Percentiles rank a stretch among this genome's conserved stretches.
phyloP scores from a whole-genome alignment of 441 rosid species.

The Populus hybrid region DNA sequence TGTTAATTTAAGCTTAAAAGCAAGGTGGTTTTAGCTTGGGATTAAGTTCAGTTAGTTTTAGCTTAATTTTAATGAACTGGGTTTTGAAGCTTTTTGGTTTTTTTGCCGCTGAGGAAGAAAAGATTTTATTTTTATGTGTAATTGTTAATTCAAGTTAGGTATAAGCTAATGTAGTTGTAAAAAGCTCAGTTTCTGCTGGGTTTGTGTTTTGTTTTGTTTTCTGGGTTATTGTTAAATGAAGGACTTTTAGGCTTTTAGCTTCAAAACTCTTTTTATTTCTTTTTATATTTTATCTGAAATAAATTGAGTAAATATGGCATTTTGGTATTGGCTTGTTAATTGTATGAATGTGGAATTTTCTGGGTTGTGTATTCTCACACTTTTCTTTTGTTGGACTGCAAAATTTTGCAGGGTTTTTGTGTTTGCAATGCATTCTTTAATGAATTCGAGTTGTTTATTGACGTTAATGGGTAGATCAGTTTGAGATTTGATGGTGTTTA shows the following conservation, averaged over 20 bases:
- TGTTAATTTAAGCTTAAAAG: not conserved
- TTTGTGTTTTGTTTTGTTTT: not conserved
- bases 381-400: not conserved
- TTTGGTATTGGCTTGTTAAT: not conserved
- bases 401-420: slow-evolving; percentile 1
- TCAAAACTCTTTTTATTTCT: not conserved
- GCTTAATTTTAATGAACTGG: not conserved
- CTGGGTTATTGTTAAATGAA: not conserved
- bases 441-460: slow-evolving; percentile 1
- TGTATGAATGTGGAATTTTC: not conserved
- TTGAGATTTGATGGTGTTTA: slow-evolving; percentile 14
- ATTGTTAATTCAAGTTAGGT: not conserved
- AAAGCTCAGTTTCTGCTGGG: not conserved
- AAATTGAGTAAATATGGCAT: not conserved
- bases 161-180: not conserved
- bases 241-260: not conserved
- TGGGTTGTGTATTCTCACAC: not conserved
- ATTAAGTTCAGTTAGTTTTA: not conserved
- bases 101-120: not conserved
- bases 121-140: not conserved
- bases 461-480: not conserved
- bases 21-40: not conserved
- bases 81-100: not conserved
- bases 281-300: not conserved
- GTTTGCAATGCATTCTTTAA: not conserved